These are phyloP conservation scores for Saksenaea oblongispora DNA, from an alignment of 371 early-diverging fungal genomes.

Conservation along the genomic window DNA sequence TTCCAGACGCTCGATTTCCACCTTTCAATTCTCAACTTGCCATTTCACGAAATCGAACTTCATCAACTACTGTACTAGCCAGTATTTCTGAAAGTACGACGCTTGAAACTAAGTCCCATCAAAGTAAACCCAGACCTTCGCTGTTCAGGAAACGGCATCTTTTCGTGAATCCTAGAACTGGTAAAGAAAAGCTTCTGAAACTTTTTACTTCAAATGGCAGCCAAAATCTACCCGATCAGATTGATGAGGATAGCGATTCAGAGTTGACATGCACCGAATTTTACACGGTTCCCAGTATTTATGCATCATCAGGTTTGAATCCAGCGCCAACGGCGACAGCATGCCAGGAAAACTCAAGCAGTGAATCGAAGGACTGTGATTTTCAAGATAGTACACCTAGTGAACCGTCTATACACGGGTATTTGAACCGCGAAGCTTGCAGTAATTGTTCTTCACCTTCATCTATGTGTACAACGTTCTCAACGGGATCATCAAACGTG, in stretches of 20 bases:
- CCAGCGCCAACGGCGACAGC: not conserved
- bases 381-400: not conserved
- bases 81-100: not conserved
- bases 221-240: not conserved
- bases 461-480: not conserved
- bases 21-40: not conserved
- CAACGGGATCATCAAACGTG: not conserved
- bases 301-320: not conserved
- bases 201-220: not conserved
- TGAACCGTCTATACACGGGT: not conserved
- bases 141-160: not conserved
- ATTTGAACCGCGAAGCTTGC: not conserved
- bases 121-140: not conserved
- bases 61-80: not conserved
- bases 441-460: not conserved
- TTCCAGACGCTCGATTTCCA: not conserved
- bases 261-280: not conserved
- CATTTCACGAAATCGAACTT: not conserved
- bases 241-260: not conserved
- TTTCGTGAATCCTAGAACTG: not conserved
- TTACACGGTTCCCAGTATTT: constrained; percentile 3
- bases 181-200: constrained; percentile 4
- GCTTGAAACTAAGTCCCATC: not conserved
- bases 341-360: not conserved
- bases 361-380: not conserved